A percentile compares a stretch with the other conserved stretches of the same genome.
Conservation (phyloP, 805 yeast genomes). For the Saccharomyces kudriavzevii region DNA sequence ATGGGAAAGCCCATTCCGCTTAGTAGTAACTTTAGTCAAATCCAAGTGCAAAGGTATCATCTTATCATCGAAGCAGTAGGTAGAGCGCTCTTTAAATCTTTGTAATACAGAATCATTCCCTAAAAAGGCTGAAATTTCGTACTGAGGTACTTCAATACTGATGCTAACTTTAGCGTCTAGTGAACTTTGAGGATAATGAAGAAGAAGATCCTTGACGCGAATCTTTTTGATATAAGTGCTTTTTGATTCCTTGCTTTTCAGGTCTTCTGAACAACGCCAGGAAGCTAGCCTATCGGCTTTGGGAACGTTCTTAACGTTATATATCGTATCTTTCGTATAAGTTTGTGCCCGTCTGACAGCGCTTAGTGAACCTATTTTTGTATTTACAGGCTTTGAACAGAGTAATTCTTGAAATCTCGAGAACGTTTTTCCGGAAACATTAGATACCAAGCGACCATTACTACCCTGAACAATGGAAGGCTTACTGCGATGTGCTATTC, state of each 20-base stretch:
- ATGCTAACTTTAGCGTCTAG: not conserved
- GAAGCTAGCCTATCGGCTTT: not conserved
- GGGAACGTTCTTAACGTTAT: conserved; percentile 50
- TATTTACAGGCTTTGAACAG: not conserved
- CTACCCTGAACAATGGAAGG: not conserved
- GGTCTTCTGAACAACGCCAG: not conserved
- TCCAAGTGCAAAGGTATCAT: not conserved
- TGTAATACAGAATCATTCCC: not conserved
- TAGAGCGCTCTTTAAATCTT: not conserved
- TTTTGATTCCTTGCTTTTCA: not conserved
- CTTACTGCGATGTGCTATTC: conserved; percentile 46
- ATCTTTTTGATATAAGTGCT: not conserved
- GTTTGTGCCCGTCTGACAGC: conserved; percentile 27
- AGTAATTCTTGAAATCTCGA: not conserved
- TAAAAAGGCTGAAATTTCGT: not conserved
- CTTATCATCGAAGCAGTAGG: not conserved
- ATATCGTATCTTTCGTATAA: conserved; percentile 55
- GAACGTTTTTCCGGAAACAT: not conserved
- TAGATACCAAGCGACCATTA: not conserved
- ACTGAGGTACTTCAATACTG: not conserved
- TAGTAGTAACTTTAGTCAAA: not conserved
- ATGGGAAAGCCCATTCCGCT: not conserved
- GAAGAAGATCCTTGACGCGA: not conserved
- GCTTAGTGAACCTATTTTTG: not conserved
- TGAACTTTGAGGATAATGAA: not conserved